phyloP scores from a whole-genome alignment of 164 flowering plant genomes.

The Tetrastigma voinierianum region DNA sequence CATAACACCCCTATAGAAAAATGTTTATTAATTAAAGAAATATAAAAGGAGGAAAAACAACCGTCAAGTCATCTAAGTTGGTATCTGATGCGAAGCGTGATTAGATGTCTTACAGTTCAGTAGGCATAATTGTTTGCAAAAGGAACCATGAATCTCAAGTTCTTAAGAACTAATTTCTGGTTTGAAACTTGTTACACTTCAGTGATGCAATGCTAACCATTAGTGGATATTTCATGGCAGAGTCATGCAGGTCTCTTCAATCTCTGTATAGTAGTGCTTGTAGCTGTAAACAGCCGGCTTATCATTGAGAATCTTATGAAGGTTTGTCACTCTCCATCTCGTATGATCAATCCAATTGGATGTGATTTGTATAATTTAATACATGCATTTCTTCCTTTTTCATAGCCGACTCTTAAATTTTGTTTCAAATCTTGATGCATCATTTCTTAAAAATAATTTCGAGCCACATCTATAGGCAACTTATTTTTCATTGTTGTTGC shows the following conservation, averaged over 20 bases:
- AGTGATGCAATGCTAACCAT: not conserved
- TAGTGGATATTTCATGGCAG: conserved; percentile 40
- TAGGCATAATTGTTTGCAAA: no score
- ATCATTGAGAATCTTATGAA: conserved; percentile 96
- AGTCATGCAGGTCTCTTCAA: conserved; percentile 97
- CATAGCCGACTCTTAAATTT: no score
- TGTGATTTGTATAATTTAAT: not conserved
- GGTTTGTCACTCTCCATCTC: conserved; percentile 37
- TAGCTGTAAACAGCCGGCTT: conserved; percentile 92
- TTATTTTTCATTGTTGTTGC: conserved; percentile 30
- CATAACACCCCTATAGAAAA: no score
- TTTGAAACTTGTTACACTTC: not conserved
- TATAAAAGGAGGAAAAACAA: no score
- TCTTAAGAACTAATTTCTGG: not conserved
- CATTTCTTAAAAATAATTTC: not conserved
- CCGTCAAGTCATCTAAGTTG: no score
- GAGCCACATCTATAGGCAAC: not conserved
- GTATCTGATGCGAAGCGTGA: no score
- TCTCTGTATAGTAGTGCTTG: conserved; percentile 90
- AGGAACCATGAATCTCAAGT: not conserved
- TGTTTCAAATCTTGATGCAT: no score
- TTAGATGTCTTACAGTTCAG: no score
- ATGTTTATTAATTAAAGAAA: no score
- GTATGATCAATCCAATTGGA: no score
- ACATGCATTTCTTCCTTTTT: not conserved